Conservation (phyloP, 31 red algal species). For the Asparagopsis taxiformis region DNA sequence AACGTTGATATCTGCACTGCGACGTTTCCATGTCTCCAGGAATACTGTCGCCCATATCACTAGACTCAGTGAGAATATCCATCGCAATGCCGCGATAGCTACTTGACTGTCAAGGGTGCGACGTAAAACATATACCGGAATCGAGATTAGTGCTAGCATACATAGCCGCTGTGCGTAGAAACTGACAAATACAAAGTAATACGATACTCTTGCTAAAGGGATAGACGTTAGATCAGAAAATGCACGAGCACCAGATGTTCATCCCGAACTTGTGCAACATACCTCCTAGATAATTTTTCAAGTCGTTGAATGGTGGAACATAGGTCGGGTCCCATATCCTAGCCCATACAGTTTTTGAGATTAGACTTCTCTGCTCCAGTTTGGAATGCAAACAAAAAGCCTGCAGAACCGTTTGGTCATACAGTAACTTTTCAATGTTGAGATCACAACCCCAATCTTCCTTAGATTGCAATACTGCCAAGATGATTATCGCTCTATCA, state of each 20-base stretch:
- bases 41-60: constrained; percentile 80
- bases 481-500: constrained; percentile 57
- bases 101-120: constrained; percentile 6
- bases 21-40: constrained; percentile 72
- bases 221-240: constrained; percentile 1
- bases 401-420: constrained; percentile 24
- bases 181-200: constrained; percentile 79
- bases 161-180: constrained; percentile 62
- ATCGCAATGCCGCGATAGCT: constrained; percentile 38
- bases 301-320: constrained; percentile 39
- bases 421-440: constrained; percentile 62
- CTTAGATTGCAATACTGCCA: constrained; percentile 53
- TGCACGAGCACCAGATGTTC: neutral
- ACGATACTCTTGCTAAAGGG: constrained; percentile 45
- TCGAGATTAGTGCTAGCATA: constrained; percentile 41
- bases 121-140: constrained; percentile 59
- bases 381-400: constrained; percentile 72
- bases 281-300: constrained; percentile 85
- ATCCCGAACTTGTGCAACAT: constrained; percentile 5
- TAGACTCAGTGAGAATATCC: constrained; percentile 39
- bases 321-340: constrained; percentile 44
- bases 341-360: constrained; percentile 40
- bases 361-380: constrained; percentile 17
- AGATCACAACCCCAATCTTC: constrained; percentile 81
- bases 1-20: constrained; percentile 68